These are phyloP conservation scores for Rasamsonia emersonii DNA, from an alignment of 2,329 filamentous ascomycete species.

Conservation along the genomic window DNA sequence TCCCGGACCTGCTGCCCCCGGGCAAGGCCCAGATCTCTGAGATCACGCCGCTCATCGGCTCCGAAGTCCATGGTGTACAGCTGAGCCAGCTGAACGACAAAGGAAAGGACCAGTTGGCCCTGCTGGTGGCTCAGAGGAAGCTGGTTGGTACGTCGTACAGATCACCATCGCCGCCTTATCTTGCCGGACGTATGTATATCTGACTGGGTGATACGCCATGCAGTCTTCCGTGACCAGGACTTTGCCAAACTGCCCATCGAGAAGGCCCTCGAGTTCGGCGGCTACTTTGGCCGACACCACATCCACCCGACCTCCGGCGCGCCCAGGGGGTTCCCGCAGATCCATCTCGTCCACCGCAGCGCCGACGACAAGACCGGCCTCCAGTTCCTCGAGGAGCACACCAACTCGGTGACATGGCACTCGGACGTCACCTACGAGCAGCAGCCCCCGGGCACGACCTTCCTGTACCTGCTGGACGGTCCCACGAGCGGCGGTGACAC, in stretches of 20 bases:
- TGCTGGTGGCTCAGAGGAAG: conserved; percentile 44
- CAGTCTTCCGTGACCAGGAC: conserved; percentile 66
- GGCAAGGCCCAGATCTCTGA: conserved; percentile 42
- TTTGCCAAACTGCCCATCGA: conserved; percentile 61
- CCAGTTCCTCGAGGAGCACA: conserved; percentile 59
- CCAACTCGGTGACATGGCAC: conserved; percentile 81
- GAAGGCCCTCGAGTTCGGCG: conserved; percentile 59
- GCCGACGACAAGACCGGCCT: conserved; percentile 53
- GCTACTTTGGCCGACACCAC: conserved; percentile 73
- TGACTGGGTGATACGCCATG: conserved; percentile 1
- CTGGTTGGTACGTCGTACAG: conserved; percentile 51
- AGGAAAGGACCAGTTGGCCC: conserved; percentile 67
- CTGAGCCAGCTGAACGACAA: conserved; percentile 58
- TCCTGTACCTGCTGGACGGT: conserved; percentile 78
- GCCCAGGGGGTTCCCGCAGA: conserved; percentile 62
- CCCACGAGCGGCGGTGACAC: conserved; percentile 77
- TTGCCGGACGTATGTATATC: no score
- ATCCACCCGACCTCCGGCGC: conserved; percentile 72
- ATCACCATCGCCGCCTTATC: no score
- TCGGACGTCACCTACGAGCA: conserved; percentile 80
- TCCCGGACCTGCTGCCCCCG: conserved; percentile 56
- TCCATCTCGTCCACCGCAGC: conserved; percentile 71
- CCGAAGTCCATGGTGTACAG: conserved; percentile 63
- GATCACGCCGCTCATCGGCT: conserved; percentile 65
- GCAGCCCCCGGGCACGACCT: conserved; percentile 83